A percentile compares a stretch with the other conserved stretches of the same genome.
Evolutionary conservation across 2,329 filamentous ascomycete species (phyloP).

Genomic region (Paracamarosporium sp.): DNA sequence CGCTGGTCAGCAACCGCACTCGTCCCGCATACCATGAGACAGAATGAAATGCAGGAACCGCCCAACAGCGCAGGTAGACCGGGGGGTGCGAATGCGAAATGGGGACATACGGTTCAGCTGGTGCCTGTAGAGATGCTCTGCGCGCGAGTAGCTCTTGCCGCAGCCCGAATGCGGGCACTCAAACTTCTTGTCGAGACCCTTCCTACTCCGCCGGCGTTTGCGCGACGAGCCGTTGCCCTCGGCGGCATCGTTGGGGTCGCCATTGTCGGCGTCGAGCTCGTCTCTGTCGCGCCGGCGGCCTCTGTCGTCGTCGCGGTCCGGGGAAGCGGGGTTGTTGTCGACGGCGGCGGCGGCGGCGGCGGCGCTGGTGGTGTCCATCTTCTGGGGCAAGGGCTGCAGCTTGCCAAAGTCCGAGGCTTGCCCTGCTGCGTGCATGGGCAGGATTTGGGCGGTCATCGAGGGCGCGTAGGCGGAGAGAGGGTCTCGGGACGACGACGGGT

Average conservation of each 20-base stretch:
- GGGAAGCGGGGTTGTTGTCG: slow-evolving; percentile 40
- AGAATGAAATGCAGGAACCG: background rate
- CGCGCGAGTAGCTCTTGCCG: slow-evolving; percentile 94
- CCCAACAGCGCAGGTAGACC: background rate
- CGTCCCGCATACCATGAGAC: background rate
- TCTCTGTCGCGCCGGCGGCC: slow-evolving; percentile 48
- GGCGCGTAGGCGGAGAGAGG: slow-evolving; percentile 13
- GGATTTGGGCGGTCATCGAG: slow-evolving; percentile 47
- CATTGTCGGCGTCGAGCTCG: slow-evolving; percentile 33
- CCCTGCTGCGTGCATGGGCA: slow-evolving; percentile 46
- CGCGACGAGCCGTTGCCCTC: slow-evolving; percentile 44
- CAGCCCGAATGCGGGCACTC: slow-evolving; percentile 82
- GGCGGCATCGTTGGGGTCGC: slow-evolving; percentile 31
- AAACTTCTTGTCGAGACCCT: slow-evolving; percentile 76
- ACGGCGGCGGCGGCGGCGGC: slow-evolving; percentile 28
- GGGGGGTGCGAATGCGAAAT: background rate
- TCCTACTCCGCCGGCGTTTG: slow-evolving; percentile 74
- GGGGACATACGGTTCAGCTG: slow-evolving; percentile 82
- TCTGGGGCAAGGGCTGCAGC: slow-evolving; percentile 40
- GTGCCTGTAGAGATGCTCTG: slow-evolving; percentile 95
- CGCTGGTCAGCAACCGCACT: slow-evolving; percentile 16
- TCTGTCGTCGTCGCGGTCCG: slow-evolving; percentile 41
- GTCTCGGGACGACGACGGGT: slow-evolving; percentile 15
- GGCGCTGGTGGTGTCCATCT: slow-evolving; percentile 39
- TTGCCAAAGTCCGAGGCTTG: slow-evolving; percentile 45